Conservation (phyloP, 371 early-diverging fungal species). For the Actinomortierella wolfii region DNA sequence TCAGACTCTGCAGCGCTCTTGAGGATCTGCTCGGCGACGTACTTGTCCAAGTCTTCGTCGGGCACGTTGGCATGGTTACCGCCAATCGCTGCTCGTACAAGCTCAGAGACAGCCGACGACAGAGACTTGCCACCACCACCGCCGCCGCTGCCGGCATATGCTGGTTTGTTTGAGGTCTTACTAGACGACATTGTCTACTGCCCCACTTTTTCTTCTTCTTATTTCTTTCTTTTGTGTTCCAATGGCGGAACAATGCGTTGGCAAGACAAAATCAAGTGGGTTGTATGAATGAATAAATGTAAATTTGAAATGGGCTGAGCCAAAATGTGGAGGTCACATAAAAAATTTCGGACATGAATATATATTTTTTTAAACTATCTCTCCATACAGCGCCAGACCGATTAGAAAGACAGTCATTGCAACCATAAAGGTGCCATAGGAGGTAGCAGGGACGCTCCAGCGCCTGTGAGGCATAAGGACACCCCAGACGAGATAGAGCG, state of each 20-base stretch:
- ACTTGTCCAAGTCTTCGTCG: constrained; percentile 71
- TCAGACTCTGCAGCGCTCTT: constrained; percentile 60
- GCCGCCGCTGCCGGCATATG: too few relatives aligned
- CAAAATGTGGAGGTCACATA: too few relatives aligned
- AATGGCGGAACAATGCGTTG: too few relatives aligned
- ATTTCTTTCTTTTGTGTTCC: too few relatives aligned
- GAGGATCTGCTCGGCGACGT: constrained; percentile 70
- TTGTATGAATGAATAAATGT: too few relatives aligned
- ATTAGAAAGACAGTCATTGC: constrained; percentile 34
- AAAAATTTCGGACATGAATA: too few relatives aligned
- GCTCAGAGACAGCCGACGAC: constrained; percentile 53
- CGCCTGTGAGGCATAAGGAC: constrained; percentile 21
- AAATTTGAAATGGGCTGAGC: too few relatives aligned
- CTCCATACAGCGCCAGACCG: constrained; percentile 42
- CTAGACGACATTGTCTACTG: too few relatives aligned
- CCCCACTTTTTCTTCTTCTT: too few relatives aligned
- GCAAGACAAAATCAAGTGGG: too few relatives aligned
- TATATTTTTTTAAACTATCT: constrained; percentile 35
- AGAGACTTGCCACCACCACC: constrained; percentile 22
- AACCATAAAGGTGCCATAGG: constrained; percentile 39
- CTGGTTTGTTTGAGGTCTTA: too few relatives aligned
- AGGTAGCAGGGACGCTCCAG: constrained; percentile 45
- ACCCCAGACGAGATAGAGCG: constrained; percentile 38
- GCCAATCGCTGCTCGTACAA: constrained; percentile 63
- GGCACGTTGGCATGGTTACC: constrained; percentile 52